These are phyloP conservation scores for Saccharomycodes ludwigii DNA, from an alignment of 805 yeast species.

Conservation along the genomic window DNA sequence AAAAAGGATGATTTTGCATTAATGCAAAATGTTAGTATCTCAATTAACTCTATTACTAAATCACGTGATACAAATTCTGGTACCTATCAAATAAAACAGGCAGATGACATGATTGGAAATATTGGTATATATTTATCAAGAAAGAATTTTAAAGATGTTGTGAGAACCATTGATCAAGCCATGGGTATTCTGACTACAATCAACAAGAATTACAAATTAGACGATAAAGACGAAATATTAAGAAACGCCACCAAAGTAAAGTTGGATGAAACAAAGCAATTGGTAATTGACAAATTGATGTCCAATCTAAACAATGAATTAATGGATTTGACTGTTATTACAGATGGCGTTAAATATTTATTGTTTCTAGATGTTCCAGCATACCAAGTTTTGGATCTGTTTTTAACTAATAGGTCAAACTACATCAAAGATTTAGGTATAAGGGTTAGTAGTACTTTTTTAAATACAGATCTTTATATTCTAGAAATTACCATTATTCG, in stretches of 20 bases:
- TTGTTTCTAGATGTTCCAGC: constrained; percentile 30
- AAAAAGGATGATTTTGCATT: constrained; percentile 8
- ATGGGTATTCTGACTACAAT: constrained; percentile 22
- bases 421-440: constrained; percentile 36
- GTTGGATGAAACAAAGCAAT: constrained; percentile 21
- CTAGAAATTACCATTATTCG: constrained; percentile 51
- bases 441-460: constrained; percentile 29
- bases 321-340: constrained; percentile 18
- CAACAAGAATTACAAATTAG: constrained; percentile 11
- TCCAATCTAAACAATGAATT: constrained; percentile 14
- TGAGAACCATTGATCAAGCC: constrained; percentile 14
- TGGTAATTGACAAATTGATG: constrained; percentile 22
- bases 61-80: constrained; percentile 34
- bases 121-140: constrained; percentile 58
- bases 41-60: constrained; percentile 48
- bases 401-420: constrained; percentile 35
- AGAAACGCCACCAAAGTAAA: constrained; percentile 25
- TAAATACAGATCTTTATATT: constrained; percentile 47
- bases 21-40: constrained; percentile 45
- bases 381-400: constrained; percentile 32
- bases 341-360: constrained; percentile 20
- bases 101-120: constrained; percentile 56
- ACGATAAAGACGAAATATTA: constrained; percentile 20
- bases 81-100: constrained; percentile 34
- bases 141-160: constrained; percentile 36